Evolutionary conservation across 2,329 filamentous ascomycete genomes (phyloP).

Genomic region (Colletotrichum zoysiae): DNA sequence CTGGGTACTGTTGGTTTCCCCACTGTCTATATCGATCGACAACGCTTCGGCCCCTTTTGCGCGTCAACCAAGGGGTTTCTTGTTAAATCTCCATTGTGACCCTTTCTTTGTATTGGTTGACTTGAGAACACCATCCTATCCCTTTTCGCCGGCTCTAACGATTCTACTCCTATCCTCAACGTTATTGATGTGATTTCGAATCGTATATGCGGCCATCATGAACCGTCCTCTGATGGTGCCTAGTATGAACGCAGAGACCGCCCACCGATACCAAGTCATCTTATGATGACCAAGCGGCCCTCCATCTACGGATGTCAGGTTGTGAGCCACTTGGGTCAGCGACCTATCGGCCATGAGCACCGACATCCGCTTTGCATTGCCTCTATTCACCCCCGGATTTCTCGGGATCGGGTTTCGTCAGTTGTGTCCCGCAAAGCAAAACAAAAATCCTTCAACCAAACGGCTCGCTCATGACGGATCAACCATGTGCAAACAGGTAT

Average conservation of each 20-base stretch:
- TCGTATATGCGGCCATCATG: too few species aligned
- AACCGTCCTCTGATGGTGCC: background rate
- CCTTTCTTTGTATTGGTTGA: background rate
- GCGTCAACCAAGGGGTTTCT: background rate
- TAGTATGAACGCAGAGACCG: background rate
- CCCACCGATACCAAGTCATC: background rate
- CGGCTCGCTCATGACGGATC: background rate
- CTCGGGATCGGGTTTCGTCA: background rate
- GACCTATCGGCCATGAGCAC: background rate
- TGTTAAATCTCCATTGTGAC: slow-evolving; percentile 2
- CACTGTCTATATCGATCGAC: slow-evolving; percentile 17
- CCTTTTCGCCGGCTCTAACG: background rate
- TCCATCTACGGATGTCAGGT: background rate
- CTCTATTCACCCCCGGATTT: background rate
- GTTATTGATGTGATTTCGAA: background rate
- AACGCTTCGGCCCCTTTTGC: background rate
- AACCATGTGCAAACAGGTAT: background rate
- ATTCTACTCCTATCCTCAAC: background rate
- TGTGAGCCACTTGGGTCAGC: slow-evolving; percentile 5
- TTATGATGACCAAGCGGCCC: background rate
- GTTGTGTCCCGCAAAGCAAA: background rate
- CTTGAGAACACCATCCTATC: background rate
- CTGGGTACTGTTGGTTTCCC: background rate
- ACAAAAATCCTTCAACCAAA: background rate
- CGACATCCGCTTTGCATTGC: background rate